Percentiles rank a stretch among this genome's conserved stretches.
Evolutionary conservation across 1,284 basidiomycete genomes (phyloP).

Genomic region (Fomitopsis palustris): DNA sequence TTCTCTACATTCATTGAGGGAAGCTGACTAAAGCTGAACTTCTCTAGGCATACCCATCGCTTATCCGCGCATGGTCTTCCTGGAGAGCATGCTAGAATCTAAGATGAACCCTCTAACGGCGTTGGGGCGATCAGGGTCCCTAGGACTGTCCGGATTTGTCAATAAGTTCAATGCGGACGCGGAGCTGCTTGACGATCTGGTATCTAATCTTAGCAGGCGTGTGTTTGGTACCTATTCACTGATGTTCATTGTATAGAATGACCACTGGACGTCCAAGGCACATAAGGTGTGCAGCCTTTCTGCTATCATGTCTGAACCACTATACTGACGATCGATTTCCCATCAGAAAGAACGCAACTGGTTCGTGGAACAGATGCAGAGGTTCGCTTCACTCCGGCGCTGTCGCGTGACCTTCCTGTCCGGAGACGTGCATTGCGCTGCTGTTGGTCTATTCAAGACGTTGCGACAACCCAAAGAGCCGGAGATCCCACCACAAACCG

Average conservation of each 20-base stretch:
- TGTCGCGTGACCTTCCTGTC: slow-evolving; percentile 82
- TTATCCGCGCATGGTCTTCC: slow-evolving; percentile 91
- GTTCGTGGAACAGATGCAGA: slow-evolving; percentile 80
- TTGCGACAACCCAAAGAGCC: slow-evolving; percentile 46
- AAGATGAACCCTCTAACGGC: slow-evolving; percentile 82
- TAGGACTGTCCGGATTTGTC: slow-evolving; percentile 76
- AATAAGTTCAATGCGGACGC: slow-evolving; percentile 93
- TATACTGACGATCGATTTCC: not conserved
- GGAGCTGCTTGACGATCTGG: slow-evolving; percentile 89
- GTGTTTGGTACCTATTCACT: not conserved
- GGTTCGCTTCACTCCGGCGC: slow-evolving; percentile 56
- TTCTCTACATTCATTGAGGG: not conserved
- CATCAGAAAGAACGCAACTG: slow-evolving; percentile 84
- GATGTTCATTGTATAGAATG: slow-evolving; percentile 52
- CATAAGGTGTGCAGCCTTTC: slow-evolving; percentile 58
- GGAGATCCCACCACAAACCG: slow-evolving; percentile 49
- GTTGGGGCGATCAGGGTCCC: slow-evolving; percentile 57
- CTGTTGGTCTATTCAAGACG: slow-evolving; percentile 78
- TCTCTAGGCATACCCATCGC: slow-evolving; percentile 69
- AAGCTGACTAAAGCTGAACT: not conserved
- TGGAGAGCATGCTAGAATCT: slow-evolving; percentile 74
- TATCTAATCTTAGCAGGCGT: slow-evolving; percentile 26
- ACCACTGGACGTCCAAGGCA: slow-evolving; percentile 82
- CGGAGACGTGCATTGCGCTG: slow-evolving; percentile 90
- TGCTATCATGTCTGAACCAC: not conserved